Evolutionary conservation across 495 filamentous ascomycete genomes (phyloP).

Genomic region (Tuber calosporum): DNA sequence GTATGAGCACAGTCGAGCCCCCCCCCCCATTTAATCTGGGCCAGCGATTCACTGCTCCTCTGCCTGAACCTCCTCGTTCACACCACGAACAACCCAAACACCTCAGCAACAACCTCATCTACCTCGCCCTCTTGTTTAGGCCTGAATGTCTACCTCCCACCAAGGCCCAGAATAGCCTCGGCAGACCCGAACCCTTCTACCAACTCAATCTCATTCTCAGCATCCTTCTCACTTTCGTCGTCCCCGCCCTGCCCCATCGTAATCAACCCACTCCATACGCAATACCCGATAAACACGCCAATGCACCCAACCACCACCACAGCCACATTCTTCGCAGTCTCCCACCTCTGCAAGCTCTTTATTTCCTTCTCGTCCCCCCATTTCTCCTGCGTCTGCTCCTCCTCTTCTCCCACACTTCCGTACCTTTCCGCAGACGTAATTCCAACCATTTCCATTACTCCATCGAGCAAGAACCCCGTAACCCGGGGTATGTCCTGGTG

Average conservation of each 20-base stretch:
- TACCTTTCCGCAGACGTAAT: background rate
- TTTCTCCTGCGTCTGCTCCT: constrained; percentile 15
- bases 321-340: background rate
- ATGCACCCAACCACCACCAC: constrained; percentile 20
- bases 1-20: background rate
- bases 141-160: constrained; percentile 7
- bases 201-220: background rate
- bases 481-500: constrained; percentile 32
- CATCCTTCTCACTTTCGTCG: background rate
- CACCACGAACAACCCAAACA: constrained; percentile 37
- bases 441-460: constrained; percentile 16
- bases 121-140: constrained; percentile 43
- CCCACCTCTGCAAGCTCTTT: constrained; percentile 8
- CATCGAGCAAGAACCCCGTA: constrained; percentile 21
- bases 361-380: constrained; percentile 14
- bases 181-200: constrained; percentile 9
- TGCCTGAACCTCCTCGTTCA: background rate
- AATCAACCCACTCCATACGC: constrained; percentile 33
- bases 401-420: constrained; percentile 5
- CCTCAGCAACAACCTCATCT: constrained; percentile 50
- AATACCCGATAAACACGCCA: constrained; percentile 30
- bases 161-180: constrained; percentile 24
- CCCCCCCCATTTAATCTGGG: background rate
- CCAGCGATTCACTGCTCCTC: background rate
- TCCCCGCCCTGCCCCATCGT: constrained; percentile 10